Base-by-base conservation (phyloP, 169 alveolate genomes). In the Cytauxzoon felis region DNA sequence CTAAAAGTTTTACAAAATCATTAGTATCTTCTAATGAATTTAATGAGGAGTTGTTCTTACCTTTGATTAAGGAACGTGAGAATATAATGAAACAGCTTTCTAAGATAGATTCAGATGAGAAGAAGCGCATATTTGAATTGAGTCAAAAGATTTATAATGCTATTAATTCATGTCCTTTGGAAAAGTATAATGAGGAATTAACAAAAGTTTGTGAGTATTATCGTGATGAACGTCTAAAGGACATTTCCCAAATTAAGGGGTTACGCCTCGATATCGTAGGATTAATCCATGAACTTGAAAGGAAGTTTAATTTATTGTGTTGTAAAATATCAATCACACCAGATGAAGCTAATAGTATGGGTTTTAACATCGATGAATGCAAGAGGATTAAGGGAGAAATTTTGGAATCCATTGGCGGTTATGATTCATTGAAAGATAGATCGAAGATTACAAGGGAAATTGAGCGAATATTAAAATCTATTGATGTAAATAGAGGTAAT, bases 141-240 rank as follows among this genome's bases (percentile, higher is more conserved):
- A 32, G 65, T 7, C 48, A 38, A 48, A 66, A 21, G 24, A 23
- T 73, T 9, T n/a, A 42, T 23, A 23, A 71, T 13, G 30, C 48
- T 38, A n/a, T 38, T 13, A 13, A 13, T 38, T 13, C 13, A 13
- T n/a, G 13, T 38, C 45, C 45, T 13, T 43, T 54, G 36, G 50
- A 47, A 24, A 61, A 60, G 13, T 8, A 41, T 27, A 66, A 30
- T 21, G 70, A 51, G 18, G 62, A 64, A 26, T 33, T 62, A 27
- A 33, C 42, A 60, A 58, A 40, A 30, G 8, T 62, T 23, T 50
- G 66, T 49, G 78, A 61, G 42, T 41, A 26, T 26, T 73, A 73
- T 72, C 47, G 78, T 16, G 79, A 73, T 11, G 84, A 73, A 72
- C 57, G 84, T 24, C 84, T 73, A 41, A 63, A 57, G 49, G 79